Percentiles rank a stretch among this genome's conserved stretches.
Evolutionary conservation across 805 yeast genomes (phyloP).

Genomic region (Zygosaccharomyces bisporus): DNA sequence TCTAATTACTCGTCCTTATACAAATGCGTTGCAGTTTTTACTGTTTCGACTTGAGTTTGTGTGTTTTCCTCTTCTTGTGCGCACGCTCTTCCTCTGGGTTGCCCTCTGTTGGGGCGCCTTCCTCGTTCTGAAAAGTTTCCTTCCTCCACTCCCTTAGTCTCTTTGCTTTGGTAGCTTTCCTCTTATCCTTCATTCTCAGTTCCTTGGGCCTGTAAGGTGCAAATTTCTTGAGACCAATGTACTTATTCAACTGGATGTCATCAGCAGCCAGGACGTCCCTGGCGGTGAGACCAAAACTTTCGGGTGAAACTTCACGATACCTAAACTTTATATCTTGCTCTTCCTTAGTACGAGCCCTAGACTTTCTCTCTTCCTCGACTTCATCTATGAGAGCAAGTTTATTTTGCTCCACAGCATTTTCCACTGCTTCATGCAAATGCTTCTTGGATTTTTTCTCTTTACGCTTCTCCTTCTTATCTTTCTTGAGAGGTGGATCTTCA

Average conservation of each 20-base stretch:
- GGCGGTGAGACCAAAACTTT: slow-evolving; percentile 77
- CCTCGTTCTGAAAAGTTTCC: slow-evolving; percentile 64
- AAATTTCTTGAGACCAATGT: slow-evolving; percentile 82
- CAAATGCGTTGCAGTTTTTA: neutral
- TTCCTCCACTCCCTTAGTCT: slow-evolving; percentile 87
- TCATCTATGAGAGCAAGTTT: slow-evolving; percentile 63
- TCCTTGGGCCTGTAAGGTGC: slow-evolving; percentile 88
- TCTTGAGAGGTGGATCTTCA: slow-evolving; percentile 36
- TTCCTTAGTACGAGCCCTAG: slow-evolving; percentile 49
- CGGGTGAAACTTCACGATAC: slow-evolving; percentile 94
- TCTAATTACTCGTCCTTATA: neutral
- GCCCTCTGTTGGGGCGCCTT: slow-evolving; percentile 36
- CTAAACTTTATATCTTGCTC: slow-evolving; percentile 57
- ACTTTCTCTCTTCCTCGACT: slow-evolving; percentile 56
- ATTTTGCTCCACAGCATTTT: slow-evolving; percentile 72
- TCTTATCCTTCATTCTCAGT: slow-evolving; percentile 66
- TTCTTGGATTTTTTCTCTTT: slow-evolving; percentile 59
- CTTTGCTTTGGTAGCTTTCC: slow-evolving; percentile 78
- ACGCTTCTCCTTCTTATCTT: slow-evolving; percentile 46
- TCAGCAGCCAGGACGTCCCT: slow-evolving; percentile 88
- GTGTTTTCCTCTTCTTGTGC: slow-evolving; percentile 4
- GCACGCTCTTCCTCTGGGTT: neutral
- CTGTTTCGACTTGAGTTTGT: slow-evolving; percentile 1
- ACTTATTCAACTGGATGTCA: slow-evolving; percentile 79
- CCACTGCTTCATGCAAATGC: slow-evolving; percentile 62